Base-by-base conservation (phyloP, 331 rosid genomes). In the Telfairia occidentalis region DNA sequence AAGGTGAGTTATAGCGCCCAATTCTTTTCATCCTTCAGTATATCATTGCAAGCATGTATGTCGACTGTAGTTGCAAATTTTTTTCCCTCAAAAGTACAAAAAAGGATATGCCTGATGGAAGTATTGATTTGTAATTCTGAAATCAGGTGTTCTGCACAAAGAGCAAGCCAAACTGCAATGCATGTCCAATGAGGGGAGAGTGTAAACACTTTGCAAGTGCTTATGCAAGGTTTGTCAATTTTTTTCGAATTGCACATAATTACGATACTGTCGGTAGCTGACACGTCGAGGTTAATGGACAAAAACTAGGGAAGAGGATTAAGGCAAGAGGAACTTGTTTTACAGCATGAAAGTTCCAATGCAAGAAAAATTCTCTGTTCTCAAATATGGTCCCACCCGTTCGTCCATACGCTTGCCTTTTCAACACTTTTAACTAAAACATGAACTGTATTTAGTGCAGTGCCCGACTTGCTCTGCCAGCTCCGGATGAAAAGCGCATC, bases 131-230 rank as follows among this genome's bases (percentile, higher is more conserved):
- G 75, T 30, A 16, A 16, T 29, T 37, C 34, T 73, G 48, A 2
- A 7, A 12, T 30, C 91, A 95, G 97, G 97, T 95, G 59, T 95
- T 95, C 84, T 95, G 99, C 84, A 95, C 97, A 75, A 95, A 92
- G 82, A 87, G 80, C 49, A 86, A 90, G 63, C 99, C 99, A 78
- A 95, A 95, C 78, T 95, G 99, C 82, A 95, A 90, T 77, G 96
- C 99, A 65, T 95, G 99, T 78, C 99, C 99, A 42, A 84, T 95
- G 99, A 86, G 97, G 82, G 99, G 96, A 81, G 99, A 95, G 66
- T 95, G 99, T 86, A 90, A 96, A 74, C 97, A 95, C 83, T 95
- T 95, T 32, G 99, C 97, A 75, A 95, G 99, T 78, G 98, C 98
- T 79, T 95, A 91, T 81, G 98, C 97, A 82, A 95, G 99, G 99